phyloP scores from a whole-genome alignment of 805 yeast genomes.

The Geotrichum ghanense region DNA sequence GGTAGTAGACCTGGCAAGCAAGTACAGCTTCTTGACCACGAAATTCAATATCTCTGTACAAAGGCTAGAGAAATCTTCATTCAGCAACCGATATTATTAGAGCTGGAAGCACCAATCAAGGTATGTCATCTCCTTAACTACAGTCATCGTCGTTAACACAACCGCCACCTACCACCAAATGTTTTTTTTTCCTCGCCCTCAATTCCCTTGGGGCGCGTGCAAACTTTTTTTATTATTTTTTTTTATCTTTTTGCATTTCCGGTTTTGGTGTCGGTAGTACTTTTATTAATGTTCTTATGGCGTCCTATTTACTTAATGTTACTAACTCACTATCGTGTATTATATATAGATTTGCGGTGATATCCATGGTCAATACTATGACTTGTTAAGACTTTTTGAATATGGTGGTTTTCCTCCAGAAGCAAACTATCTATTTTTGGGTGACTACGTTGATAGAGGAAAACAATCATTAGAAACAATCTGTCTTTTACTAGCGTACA shows the following conservation, averaged over 20 bases:
- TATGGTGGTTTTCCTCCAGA: conserved; percentile 99
- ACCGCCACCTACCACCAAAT: no score
- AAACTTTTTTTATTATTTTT: no score
- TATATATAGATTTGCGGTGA: conserved; percentile 81
- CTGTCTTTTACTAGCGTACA: conserved; percentile 86
- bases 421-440: conserved; percentile 88
- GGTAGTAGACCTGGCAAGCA: conserved; percentile 98
- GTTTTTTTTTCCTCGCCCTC: no score
- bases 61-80: conserved; percentile 97
- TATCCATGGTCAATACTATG: conserved; percentile 97
- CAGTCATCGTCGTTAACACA: no score
- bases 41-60: conserved; percentile 89
- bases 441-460: conserved; percentile 98
- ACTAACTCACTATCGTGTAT: no score
- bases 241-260: not conserved
- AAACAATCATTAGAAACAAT: conserved; percentile 94
- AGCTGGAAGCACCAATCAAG: conserved; percentile 94
- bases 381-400: conserved; percentile 86
- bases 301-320: no score
- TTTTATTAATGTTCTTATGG: no score
- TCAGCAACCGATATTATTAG: conserved; percentile 91
- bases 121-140: conserved; percentile 42
- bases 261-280: not conserved
- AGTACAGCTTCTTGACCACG: conserved; percentile 86
- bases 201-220: no score